Conservation (phyloP, 1,284 basidiomycete genomes). For the Naganishia albida region DNA sequence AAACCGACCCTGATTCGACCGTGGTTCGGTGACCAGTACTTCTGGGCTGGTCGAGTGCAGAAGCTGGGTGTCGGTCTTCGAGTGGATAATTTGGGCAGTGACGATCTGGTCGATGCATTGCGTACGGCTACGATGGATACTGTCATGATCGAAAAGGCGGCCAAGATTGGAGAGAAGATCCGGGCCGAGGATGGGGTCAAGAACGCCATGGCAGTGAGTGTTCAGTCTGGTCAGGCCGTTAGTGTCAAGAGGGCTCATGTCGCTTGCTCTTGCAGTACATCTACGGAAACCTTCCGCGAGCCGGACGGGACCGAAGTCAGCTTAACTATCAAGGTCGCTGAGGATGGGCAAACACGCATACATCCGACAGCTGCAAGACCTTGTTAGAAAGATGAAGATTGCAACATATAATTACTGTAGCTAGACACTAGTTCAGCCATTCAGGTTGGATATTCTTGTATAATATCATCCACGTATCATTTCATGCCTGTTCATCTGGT, state of each 20-base stretch:
- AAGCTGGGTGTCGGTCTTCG: conserved; percentile 62
- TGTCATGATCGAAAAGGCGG: conserved; percentile 67
- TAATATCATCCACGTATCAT: background rate
- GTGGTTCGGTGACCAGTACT: conserved; percentile 70
- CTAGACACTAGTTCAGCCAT: no score
- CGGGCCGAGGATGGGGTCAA: conserved; percentile 60
- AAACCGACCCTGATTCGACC: conserved; percentile 74
- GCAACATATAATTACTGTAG: no score
- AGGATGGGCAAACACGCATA: background rate
- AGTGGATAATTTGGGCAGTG: conserved; percentile 58
- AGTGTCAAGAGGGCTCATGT: background rate
- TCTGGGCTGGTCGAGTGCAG: conserved; percentile 68
- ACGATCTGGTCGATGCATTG: conserved; percentile 61
- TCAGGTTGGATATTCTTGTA: background rate
- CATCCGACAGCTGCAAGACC: no score
- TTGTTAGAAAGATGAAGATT: no score
- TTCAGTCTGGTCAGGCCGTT: no score
- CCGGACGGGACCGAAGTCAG: conserved; percentile 39
- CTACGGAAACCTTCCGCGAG: conserved; percentile 59
- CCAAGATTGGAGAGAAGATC: conserved; percentile 65
- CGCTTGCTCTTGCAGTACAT: conserved; percentile 48
- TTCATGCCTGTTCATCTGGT: no score
- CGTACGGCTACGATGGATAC: conserved; percentile 61
- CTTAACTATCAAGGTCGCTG: conserved; percentile 29
- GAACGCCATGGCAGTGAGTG: conserved; percentile 54